Percentiles rank a stretch among this genome's conserved stretches.
Evolutionary conservation across 1,284 basidiomycete species (phyloP).

Genomic region (Malassezia obtusa): DNA sequence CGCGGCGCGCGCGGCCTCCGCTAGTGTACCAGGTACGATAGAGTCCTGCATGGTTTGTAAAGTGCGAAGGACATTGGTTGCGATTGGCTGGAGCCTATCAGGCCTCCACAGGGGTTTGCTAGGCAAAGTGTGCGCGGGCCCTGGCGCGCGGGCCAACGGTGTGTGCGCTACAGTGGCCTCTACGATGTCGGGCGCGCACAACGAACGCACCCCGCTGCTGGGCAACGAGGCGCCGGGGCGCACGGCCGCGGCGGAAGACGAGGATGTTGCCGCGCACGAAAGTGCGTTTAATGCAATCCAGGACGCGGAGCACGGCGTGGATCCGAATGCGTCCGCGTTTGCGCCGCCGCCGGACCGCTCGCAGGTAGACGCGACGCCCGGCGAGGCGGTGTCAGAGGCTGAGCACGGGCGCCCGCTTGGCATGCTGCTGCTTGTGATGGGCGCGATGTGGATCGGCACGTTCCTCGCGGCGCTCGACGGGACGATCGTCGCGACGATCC

Average conservation of each 20-base stretch:
- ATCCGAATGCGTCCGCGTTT: constrained; percentile 44
- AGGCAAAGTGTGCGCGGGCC: neutral
- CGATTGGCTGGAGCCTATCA: neutral
- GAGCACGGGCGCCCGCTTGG: constrained; percentile 22
- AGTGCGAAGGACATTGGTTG: neutral
- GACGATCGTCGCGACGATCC: constrained; percentile 44
- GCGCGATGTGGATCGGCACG: constrained; percentile 46
- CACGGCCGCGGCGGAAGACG: constrained; percentile 21
- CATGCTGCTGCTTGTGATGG: constrained; percentile 40
- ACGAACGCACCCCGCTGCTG: constrained; percentile 31
- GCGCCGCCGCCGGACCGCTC: constrained; percentile 36
- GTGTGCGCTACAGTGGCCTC: too few species aligned
- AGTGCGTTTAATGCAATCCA: constrained; percentile 38
- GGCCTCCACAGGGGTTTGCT: neutral
- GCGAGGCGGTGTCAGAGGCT: constrained; percentile 20
- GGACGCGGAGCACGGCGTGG: constrained; percentile 40
- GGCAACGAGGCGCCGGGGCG: constrained; percentile 14
- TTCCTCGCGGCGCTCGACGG: constrained; percentile 42
- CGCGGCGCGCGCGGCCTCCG: neutral
- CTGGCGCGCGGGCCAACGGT: too few species aligned
- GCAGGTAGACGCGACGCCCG: constrained; percentile 16
- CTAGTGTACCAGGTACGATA: neutral
- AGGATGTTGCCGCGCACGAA: constrained; percentile 40
- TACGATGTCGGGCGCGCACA: neutral
- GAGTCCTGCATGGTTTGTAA: neutral